Conservation (phyloP, 2,329 filamentous ascomycete species). For the Daldinia sp. region DNA sequence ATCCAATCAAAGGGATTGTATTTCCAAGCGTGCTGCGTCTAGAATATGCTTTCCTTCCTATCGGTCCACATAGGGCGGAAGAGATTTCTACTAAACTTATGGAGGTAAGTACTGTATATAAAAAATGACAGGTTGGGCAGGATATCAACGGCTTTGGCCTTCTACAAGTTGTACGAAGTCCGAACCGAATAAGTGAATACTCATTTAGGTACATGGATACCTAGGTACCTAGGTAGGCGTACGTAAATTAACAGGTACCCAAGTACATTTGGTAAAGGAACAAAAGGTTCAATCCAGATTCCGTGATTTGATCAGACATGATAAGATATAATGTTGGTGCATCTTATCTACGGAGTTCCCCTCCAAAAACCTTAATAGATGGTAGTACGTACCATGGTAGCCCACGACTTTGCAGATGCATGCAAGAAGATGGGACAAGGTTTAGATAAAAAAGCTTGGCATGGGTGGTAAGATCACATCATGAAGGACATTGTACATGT, state of each 20-base stretch:
- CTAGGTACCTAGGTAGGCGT: too few species aligned
- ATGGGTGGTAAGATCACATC: slow-evolving; percentile 6
- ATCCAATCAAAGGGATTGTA: slow-evolving; percentile 27
- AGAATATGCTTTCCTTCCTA: neutral
- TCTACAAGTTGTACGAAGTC: neutral
- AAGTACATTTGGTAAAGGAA: too few species aligned
- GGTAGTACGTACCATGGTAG: slow-evolving; percentile 32
- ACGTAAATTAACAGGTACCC: too few species aligned
- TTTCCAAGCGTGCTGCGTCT: slow-evolving; percentile 24
- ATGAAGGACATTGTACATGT: too few species aligned
- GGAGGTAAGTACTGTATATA: neutral
- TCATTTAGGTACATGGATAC: too few species aligned
- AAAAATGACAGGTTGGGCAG: neutral
- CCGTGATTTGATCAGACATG: neutral
- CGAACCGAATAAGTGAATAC: neutral
- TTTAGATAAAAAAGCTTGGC: slow-evolving; percentile 42
- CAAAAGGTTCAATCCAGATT: neutral
- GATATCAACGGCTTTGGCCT: neutral
- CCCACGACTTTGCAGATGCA: slow-evolving; percentile 25
- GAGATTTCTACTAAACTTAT: slow-evolving; percentile 5
- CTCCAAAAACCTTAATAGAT: slow-evolving; percentile 12
- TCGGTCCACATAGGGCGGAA: slow-evolving; percentile 10
- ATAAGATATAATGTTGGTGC: slow-evolving; percentile 23
- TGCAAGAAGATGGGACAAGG: slow-evolving; percentile 32
- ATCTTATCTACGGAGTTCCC: slow-evolving; percentile 35